Evolutionary conservation across 2,329 filamentous ascomycete species (phyloP).

Genomic region (Colletotrichum paranaense): DNA sequence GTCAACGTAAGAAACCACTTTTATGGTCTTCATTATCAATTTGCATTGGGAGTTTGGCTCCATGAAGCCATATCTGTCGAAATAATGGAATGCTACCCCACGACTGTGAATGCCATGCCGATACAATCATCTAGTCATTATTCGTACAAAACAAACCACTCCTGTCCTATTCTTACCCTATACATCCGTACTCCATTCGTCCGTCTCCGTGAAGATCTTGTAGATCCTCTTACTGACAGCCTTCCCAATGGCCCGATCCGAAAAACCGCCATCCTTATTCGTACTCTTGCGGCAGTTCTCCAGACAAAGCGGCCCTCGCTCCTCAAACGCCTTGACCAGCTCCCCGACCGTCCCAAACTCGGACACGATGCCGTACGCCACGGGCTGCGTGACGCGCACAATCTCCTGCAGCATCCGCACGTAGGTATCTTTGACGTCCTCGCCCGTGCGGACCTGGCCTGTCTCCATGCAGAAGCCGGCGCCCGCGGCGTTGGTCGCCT

Average conservation of each 20-base stretch:
- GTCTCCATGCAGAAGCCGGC: slow-evolving; percentile 83
- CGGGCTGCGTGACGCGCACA: slow-evolving; percentile 75
- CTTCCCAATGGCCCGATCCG: slow-evolving; percentile 66
- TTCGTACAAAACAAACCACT: background rate
- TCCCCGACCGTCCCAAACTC: slow-evolving; percentile 69
- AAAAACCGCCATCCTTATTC: slow-evolving; percentile 67
- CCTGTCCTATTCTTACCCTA: slow-evolving; percentile 38
- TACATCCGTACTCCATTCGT: slow-evolving; percentile 67
- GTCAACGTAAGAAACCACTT: no score
- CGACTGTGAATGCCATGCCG: background rate
- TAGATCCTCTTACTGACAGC: slow-evolving; percentile 69
- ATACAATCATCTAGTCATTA: background rate
- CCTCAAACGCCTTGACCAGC: slow-evolving; percentile 69
- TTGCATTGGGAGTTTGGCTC: no score
- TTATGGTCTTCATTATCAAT: no score
- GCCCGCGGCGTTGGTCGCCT: slow-evolving; percentile 58
- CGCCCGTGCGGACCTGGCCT: slow-evolving; percentile 79
- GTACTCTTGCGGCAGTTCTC: slow-evolving; percentile 69
- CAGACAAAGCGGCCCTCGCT: slow-evolving; percentile 69
- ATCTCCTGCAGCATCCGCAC: slow-evolving; percentile 82
- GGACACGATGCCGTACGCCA: slow-evolving; percentile 75
- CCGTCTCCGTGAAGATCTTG: slow-evolving; percentile 69
- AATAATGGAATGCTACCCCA: background rate
- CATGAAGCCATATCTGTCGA: no score
- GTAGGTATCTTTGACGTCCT: slow-evolving; percentile 74